Evolutionary conservation across 2,329 filamentous ascomycete species (phyloP).

Genomic region (Stylonectria norvegica): DNA sequence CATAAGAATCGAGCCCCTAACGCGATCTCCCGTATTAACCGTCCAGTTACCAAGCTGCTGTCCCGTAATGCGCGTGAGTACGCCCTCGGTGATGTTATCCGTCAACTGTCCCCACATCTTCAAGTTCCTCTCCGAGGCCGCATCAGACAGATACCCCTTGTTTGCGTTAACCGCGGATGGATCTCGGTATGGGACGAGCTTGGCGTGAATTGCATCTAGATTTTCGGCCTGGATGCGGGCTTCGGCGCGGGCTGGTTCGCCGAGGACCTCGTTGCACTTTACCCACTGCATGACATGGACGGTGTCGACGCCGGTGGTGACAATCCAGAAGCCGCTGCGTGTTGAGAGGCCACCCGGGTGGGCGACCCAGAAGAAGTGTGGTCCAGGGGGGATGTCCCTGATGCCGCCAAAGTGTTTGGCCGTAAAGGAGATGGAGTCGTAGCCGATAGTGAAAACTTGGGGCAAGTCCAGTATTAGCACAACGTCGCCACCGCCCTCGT

Average conservation of each 20-base stretch:
- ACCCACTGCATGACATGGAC: slow-evolving; percentile 55
- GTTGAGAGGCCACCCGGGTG: slow-evolving; percentile 45
- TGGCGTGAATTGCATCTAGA: slow-evolving; percentile 36
- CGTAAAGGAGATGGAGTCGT: slow-evolving; percentile 49
- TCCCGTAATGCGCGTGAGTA: slow-evolving; percentile 48
- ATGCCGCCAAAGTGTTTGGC: slow-evolving; percentile 50
- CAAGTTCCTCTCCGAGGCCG: slow-evolving; percentile 21
- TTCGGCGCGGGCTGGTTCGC: slow-evolving; percentile 46
- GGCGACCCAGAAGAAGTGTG: slow-evolving; percentile 59
- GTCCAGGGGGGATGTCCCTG: slow-evolving; percentile 51
- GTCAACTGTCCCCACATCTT: slow-evolving; percentile 54
- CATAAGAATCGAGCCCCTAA: slow-evolving; percentile 41
- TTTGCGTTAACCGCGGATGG: slow-evolving; percentile 26
- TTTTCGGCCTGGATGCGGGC: slow-evolving; percentile 42
- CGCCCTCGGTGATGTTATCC: slow-evolving; percentile 40
- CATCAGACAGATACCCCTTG: slow-evolving; percentile 15
- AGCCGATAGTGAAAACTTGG: slow-evolving; percentile 49
- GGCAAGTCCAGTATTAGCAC: slow-evolving; percentile 53
- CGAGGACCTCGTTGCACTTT: slow-evolving; percentile 51
- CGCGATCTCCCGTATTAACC: slow-evolving; percentile 52
- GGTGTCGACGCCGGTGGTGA: slow-evolving; percentile 32
- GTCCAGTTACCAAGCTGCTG: slow-evolving; percentile 44
- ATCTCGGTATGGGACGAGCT: slow-evolving; percentile 45
- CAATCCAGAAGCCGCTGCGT: slow-evolving; percentile 58
- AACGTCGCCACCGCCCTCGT: slow-evolving; percentile 44